phyloP scores from a whole-genome alignment of 495 filamentous ascomycete genomes.

The Tetracladium setigerum region DNA sequence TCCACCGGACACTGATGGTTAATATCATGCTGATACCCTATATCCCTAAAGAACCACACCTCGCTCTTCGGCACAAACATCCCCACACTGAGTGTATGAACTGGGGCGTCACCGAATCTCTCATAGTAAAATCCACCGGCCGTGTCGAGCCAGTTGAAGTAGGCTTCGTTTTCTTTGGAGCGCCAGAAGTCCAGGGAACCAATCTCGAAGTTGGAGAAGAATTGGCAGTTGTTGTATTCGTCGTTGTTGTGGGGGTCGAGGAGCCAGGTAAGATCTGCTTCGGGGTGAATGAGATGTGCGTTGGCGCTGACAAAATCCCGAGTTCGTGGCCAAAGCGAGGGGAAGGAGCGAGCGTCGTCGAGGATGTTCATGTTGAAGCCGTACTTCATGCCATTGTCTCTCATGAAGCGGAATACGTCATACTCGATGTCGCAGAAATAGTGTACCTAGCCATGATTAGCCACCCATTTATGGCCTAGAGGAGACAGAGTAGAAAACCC shows the following conservation, averaged over 20 bases:
- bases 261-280: constrained; percentile 44
- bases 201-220: constrained; percentile 58
- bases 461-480: no score
- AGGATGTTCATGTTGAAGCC: constrained; percentile 51
- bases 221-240: constrained; percentile 42
- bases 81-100: constrained; percentile 46
- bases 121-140: constrained; percentile 57
- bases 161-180: constrained; percentile 43
- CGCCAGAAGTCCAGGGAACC: constrained; percentile 55
- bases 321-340: constrained; percentile 40
- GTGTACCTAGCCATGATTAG: constrained; percentile 38
- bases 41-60: constrained; percentile 44
- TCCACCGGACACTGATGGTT: constrained; percentile 33
- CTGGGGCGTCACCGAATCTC: constrained; percentile 57
- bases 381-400: constrained; percentile 65
- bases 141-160: constrained; percentile 49
- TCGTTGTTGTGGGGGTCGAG: constrained; percentile 23
- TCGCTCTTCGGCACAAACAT: constrained; percentile 39
- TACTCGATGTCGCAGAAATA: constrained; percentile 64
- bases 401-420: constrained; percentile 70
- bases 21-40: constrained; percentile 46
- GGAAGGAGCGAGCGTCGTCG: constrained; percentile 43
- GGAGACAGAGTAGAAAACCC: no score
- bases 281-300: constrained; percentile 37
- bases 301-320: constrained; percentile 36